Conservation (phyloP, 202 grass and related monocot genomes). For the Panicum hallii region DNA sequence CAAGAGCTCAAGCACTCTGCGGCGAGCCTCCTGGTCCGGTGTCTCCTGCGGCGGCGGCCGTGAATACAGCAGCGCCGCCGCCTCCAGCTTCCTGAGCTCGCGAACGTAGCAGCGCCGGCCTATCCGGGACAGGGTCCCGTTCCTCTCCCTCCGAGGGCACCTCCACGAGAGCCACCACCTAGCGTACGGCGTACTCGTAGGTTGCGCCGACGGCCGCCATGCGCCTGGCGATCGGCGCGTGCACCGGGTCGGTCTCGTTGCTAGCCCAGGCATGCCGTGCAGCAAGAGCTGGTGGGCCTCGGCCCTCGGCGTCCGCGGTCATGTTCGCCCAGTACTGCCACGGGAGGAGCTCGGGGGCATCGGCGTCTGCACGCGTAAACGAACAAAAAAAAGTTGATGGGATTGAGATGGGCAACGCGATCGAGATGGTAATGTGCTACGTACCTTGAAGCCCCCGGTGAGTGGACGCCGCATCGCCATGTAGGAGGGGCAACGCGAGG, state of each 20-base stretch:
- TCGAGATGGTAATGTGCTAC: neutral
- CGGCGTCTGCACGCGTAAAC: neutral
- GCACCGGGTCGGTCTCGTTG: conserved; percentile 4
- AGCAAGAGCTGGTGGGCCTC: neutral
- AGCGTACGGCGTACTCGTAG: neutral
- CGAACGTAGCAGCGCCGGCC: neutral
- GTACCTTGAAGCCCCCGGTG: neutral
- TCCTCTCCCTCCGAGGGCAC: neutral
- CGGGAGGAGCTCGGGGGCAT: neutral
- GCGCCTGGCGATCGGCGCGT: neutral
- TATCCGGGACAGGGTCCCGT: neutral
- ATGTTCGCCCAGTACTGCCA: neutral
- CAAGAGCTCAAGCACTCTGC: neutral
- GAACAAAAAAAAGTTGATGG: too few relatives aligned
- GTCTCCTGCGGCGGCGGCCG: neutral
- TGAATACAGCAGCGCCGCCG: neutral
- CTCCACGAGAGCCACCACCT: neutral
- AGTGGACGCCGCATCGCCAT: neutral
- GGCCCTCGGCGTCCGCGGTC: neutral
- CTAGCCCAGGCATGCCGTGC: neutral
- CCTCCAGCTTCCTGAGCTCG: neutral
- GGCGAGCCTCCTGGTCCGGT: neutral
- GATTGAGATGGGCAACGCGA: neutral
- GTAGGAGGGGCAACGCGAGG: neutral
- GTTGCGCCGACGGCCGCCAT: neutral